phyloP scores from a whole-genome alignment of 2,329 filamentous ascomycete genomes.

The Ophiocordyceps camponoti-rufipedis region DNA sequence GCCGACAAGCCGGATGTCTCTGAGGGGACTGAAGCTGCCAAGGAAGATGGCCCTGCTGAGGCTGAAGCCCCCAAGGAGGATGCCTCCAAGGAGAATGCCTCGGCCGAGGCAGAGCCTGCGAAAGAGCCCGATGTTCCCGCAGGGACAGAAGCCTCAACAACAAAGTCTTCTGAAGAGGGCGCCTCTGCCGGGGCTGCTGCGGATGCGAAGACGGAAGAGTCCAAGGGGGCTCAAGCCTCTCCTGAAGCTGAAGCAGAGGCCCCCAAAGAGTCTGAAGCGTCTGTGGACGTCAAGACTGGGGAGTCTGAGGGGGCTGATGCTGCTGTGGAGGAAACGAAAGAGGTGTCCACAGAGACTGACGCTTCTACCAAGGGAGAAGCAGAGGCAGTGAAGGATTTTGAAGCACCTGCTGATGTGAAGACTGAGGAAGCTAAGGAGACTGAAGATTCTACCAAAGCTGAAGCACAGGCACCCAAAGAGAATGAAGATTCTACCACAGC shows the following conservation, averaged over 20 bases:
- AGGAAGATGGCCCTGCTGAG: not conserved
- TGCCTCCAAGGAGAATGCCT: not conserved
- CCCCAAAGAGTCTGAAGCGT: not conserved
- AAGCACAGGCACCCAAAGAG: not conserved
- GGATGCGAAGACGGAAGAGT: not conserved
- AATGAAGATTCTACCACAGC: not conserved
- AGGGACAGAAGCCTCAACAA: too few species aligned
- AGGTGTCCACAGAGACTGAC: not conserved
- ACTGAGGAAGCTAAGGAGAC: not conserved
- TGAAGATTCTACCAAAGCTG: not conserved
- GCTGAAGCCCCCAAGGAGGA: not conserved
- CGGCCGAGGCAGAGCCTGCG: not conserved
- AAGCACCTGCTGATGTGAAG: not conserved
- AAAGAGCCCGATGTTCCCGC: not conserved
- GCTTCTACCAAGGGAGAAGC: not conserved
- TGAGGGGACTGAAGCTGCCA: not conserved
- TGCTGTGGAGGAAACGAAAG: not conserved
- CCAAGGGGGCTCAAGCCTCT: not conserved
- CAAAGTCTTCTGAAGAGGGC: not conserved
- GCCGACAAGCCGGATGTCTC: not conserved
- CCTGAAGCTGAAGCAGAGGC: constrained; percentile 1
- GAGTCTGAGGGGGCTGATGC: not conserved
- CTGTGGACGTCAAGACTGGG: not conserved
- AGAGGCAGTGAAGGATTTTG: not conserved
- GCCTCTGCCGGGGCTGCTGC: not conserved